Conservation (phyloP, 2,329 filamentous ascomycete species). For the Talaromyces amestolkiae region DNA sequence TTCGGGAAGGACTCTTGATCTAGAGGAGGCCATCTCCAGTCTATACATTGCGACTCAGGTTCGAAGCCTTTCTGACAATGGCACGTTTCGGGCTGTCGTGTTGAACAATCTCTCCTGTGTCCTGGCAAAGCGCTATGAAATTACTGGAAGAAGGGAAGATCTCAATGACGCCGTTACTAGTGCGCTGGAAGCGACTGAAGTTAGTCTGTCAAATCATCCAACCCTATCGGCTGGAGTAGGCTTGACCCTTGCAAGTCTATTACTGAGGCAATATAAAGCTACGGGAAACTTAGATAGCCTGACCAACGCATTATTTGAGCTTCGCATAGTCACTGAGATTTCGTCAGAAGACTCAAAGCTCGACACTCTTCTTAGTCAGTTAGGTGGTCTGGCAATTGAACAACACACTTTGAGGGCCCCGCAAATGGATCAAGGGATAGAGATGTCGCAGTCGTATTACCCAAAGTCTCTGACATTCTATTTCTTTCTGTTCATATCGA, state of each 20-base stretch:
- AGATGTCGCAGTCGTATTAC: neutral
- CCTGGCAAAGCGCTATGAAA: neutral
- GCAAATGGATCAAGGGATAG: neutral
- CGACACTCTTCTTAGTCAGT: neutral
- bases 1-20: neutral
- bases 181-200: neutral
- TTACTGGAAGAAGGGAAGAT: neutral
- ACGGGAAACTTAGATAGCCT: neutral
- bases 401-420: neutral
- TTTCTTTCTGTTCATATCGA: neutral
- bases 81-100: neutral
- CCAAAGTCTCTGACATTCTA: neutral
- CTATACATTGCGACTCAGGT: neutral
- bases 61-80: neutral
- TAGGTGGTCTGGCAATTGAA: neutral
- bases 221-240: neutral
- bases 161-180: neutral
- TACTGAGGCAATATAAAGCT: neutral
- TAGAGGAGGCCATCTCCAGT: neutral
- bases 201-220: neutral
- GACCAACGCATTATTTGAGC: neutral
- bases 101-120: neutral
- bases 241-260: neutral
- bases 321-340: neutral
- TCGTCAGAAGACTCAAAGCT: neutral